Conservation (phyloP, 176 grass and related monocot genomes). For the Carex littledalei region DNA sequence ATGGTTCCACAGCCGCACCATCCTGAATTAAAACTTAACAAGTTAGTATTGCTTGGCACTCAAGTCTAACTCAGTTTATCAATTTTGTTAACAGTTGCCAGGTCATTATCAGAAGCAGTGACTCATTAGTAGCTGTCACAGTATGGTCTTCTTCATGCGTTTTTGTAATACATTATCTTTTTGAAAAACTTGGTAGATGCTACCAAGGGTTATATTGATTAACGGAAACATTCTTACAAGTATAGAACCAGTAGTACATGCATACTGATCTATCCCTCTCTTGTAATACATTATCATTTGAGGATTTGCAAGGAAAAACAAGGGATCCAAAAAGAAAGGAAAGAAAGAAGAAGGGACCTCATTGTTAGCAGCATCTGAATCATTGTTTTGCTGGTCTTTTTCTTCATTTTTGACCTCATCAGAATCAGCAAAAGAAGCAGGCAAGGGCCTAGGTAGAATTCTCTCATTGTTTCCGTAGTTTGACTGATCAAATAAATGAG, state of each 20-base stretch:
- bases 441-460: constrained; percentile 18
- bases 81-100: neutral
- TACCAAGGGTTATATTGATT: too few relatives aligned
- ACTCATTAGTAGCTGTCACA: neutral
- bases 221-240: too few relatives aligned
- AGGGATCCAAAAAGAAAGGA: neutral
- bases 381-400: constrained; percentile 4
- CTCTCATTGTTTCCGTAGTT: constrained; percentile 21
- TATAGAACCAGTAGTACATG: too few relatives aligned
- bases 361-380: constrained; percentile 7
- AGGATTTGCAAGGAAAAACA: neutral
- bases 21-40: constrained; percentile 6
- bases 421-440: constrained; percentile 12
- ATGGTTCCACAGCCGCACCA: neutral
- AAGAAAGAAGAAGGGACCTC: constrained; percentile 1
- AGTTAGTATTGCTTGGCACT: neutral
- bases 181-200: too few relatives aligned
- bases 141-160: neutral
- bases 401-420: neutral
- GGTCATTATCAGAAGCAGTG: neutral
- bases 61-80: neutral
- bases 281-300: neutral
- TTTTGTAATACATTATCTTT: neutral
- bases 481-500: neutral
- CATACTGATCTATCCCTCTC: too few relatives aligned